Evolutionary conservation across 768 basidiomycete species (phyloP).

Genomic region (Naganishia vaughanmartiniae): DNA sequence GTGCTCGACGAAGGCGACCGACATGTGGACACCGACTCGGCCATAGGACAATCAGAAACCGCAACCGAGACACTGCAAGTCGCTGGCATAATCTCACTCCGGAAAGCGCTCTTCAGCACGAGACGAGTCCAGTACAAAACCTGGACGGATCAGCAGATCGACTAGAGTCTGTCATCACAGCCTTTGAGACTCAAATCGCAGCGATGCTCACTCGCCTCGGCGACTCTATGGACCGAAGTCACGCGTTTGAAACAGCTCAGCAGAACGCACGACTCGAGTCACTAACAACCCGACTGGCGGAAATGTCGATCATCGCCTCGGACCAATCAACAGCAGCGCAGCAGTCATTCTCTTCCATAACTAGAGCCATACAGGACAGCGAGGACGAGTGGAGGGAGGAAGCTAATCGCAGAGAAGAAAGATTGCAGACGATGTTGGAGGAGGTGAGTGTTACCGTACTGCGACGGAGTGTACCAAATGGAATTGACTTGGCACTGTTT

Average conservation of each 20-base stretch:
- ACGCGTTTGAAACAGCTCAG: neutral
- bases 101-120: neutral
- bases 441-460: neutral
- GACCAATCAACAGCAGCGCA: neutral
- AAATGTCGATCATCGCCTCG: neutral
- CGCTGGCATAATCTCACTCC: neutral
- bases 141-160: neutral
- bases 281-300: neutral
- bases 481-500: neutral
- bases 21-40: neutral
- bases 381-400: neutral
- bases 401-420: neutral
- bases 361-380: neutral
- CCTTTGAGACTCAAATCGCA: neutral
- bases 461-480: neutral
- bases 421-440: neutral
- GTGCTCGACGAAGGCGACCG: neutral
- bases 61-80: neutral
- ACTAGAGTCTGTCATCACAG: neutral
- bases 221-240: neutral
- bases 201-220: neutral
- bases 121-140: neutral
- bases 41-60: neutral
- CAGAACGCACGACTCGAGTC: neutral
- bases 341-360: neutral